Evolutionary conservation across 805 yeast genomes (phyloP).

Genomic region (Suhomyces pyralidae): DNA sequence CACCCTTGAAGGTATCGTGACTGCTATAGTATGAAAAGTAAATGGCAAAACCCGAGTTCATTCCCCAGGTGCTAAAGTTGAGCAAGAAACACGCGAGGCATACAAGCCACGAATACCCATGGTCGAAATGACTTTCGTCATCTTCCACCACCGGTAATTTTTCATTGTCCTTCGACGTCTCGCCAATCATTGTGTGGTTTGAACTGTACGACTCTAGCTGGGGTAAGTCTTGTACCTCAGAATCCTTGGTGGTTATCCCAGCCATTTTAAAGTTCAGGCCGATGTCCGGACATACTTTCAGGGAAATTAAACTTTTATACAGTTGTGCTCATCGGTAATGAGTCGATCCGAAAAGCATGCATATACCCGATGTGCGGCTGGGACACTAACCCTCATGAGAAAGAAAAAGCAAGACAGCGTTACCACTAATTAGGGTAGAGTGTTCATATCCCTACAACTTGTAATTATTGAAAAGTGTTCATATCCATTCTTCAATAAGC

Average conservation of each 20-base stretch:
- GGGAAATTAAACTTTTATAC: neutral
- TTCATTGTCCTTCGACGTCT: neutral
- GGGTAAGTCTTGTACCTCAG: neutral
- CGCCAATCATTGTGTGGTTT: neutral
- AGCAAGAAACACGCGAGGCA: slow-evolving; percentile 19
- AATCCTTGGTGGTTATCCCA: neutral
- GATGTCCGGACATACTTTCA: neutral
- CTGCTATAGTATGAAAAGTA: slow-evolving; percentile 20
- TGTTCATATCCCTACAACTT: too few species aligned
- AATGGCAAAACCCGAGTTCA: slow-evolving; percentile 24
- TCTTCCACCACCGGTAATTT: neutral
- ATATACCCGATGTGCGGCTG: neutral
- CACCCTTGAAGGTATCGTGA: slow-evolving; percentile 17
- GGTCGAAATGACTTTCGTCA: slow-evolving; percentile 12
- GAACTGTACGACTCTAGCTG: neutral
- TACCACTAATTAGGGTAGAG: neutral
- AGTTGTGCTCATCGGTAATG: neutral
- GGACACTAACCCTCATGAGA: neutral
- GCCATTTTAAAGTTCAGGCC: neutral
- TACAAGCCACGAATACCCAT: slow-evolving; percentile 25
- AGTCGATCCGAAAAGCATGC: neutral
- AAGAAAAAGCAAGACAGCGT: neutral
- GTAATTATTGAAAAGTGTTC: too few species aligned
- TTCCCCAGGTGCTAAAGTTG: slow-evolving; percentile 25
- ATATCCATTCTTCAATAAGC: neutral